Conservation (phyloP, 2,329 filamentous ascomycete species). For the Fusarium sp. region DNA sequence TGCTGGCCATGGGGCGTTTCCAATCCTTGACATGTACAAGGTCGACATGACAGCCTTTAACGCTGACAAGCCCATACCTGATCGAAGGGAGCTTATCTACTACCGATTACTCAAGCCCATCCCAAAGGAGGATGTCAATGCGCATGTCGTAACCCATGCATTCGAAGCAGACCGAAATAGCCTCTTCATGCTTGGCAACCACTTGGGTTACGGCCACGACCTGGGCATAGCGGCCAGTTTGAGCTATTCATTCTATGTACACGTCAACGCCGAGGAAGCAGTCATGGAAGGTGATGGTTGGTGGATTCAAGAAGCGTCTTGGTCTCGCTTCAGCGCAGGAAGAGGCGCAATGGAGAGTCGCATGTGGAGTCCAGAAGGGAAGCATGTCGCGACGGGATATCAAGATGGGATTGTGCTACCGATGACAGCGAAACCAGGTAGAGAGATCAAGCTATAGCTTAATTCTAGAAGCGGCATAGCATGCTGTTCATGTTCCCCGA, state of each 20-base stretch:
- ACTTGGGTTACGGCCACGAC: slow-evolving; percentile 59
- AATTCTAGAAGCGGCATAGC: background rate
- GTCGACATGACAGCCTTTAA: slow-evolving; percentile 65
- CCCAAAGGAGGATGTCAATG: slow-evolving; percentile 54
- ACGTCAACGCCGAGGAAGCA: slow-evolving; percentile 61
- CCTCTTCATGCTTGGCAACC: slow-evolving; percentile 63
- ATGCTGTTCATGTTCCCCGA: background rate
- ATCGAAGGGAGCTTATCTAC: slow-evolving; percentile 61
- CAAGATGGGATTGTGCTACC: slow-evolving; percentile 63
- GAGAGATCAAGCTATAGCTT: slow-evolving; percentile 20
- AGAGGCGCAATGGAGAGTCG: slow-evolving; percentile 61
- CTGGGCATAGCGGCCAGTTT: slow-evolving; percentile 59
- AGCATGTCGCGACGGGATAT: slow-evolving; percentile 66
- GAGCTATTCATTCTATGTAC: slow-evolving; percentile 65
- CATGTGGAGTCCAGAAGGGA: slow-evolving; percentile 66
- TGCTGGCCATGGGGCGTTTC: slow-evolving; percentile 58
- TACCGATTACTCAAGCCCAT: slow-evolving; percentile 62
- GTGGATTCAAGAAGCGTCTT: slow-evolving; percentile 67
- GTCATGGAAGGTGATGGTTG: slow-evolving; percentile 61
- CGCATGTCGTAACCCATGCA: slow-evolving; percentile 62
- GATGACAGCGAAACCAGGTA: background rate
- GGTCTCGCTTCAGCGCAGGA: slow-evolving; percentile 60
- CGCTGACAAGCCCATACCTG: slow-evolving; percentile 53
- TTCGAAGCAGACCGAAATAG: slow-evolving; percentile 67
- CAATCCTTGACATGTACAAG: slow-evolving; percentile 65